A percentile compares a stretch with the other conserved stretches of the same genome.
phyloP scores from a whole-genome alignment of 805 yeast species.

The Groenewaldozyma tartarivorans region DNA sequence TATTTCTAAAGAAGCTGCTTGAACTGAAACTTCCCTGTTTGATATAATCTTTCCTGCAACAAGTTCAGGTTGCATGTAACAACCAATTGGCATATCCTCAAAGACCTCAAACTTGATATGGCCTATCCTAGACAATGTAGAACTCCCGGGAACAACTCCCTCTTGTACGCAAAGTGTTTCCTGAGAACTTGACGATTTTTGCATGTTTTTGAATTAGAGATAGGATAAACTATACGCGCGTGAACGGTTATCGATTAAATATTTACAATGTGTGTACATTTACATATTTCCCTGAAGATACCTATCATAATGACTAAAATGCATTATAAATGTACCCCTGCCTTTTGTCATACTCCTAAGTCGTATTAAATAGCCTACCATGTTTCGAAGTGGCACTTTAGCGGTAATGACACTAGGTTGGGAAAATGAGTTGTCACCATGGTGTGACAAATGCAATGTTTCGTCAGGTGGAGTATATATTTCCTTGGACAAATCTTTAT shows the following conservation, averaged over 20 bases:
- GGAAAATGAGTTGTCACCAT: slow-evolving; percentile 33
- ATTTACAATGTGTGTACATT: too few species aligned
- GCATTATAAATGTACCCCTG: slow-evolving; percentile 74
- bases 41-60: slow-evolving; percentile 1
- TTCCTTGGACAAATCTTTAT: slow-evolving; percentile 35
- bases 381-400: slow-evolving; percentile 73
- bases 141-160: too few species aligned
- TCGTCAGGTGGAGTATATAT: slow-evolving; percentile 72
- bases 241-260: too few species aligned
- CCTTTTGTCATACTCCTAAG: slow-evolving; percentile 85
- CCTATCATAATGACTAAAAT: slow-evolving; percentile 63
- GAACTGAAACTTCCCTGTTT: slow-evolving; percentile 3
- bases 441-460: slow-evolving; percentile 26
- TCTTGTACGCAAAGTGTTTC: too few species aligned
- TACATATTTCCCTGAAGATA: slow-evolving; percentile 49
- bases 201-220: too few species aligned
- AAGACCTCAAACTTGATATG: not conserved
- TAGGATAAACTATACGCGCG: too few species aligned
- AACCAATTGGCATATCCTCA: slow-evolving; percentile 5
- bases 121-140: not conserved
- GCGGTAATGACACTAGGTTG: slow-evolving; percentile 46
- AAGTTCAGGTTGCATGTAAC: slow-evolving; percentile 1
- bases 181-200: too few species aligned
- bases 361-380: slow-evolving; percentile 79
- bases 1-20: slow-evolving; percentile 4